phyloP scores from a whole-genome alignment of 441 rosid genomes.

The Francoa sonchifolia region DNA sequence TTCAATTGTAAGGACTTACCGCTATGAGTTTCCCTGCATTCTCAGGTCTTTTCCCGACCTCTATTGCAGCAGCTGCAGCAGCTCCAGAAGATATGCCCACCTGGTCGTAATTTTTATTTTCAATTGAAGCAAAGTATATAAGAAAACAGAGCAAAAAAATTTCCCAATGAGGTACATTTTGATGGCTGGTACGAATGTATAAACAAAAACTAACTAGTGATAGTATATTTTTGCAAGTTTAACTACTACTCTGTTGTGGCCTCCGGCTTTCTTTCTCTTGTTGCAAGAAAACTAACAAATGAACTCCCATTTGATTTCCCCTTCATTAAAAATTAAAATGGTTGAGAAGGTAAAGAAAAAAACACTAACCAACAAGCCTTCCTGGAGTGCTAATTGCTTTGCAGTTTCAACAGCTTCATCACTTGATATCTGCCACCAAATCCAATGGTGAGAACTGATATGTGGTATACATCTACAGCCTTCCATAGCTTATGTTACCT shows the following conservation, averaged over 20 bases:
- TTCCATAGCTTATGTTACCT: background rate
- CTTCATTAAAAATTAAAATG: constrained; percentile 5
- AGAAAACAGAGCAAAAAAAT: too few species aligned
- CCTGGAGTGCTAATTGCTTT: constrained; percentile 86
- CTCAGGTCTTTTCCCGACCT: constrained; percentile 74
- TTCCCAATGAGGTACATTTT: too few species aligned
- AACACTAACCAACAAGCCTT: constrained; percentile 84
- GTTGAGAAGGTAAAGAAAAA: constrained; percentile 3
- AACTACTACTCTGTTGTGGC: too few species aligned
- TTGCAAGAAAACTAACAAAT: background rate
- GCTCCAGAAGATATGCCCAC: constrained; percentile 98
- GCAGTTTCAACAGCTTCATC: constrained; percentile 91
- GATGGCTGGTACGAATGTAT: background rate
- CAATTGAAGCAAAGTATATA: too few species aligned
- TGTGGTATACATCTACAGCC: background rate
- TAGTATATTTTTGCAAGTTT: too few species aligned
- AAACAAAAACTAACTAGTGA: background rate
- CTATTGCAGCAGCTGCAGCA: constrained; percentile 79
- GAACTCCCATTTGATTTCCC: constrained; percentile 1
- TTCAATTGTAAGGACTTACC: constrained; percentile 31
- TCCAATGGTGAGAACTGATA: background rate
- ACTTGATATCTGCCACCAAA: constrained; percentile 59
- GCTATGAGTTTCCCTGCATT: constrained; percentile 79
- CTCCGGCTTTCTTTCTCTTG: background rate
- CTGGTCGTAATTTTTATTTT: constrained; percentile 35